Percentiles rank a stretch among this genome's conserved stretches.
Evolutionary conservation across 345 rosid species (phyloP).

Genomic region (Eucalyptus curtisii): DNA sequence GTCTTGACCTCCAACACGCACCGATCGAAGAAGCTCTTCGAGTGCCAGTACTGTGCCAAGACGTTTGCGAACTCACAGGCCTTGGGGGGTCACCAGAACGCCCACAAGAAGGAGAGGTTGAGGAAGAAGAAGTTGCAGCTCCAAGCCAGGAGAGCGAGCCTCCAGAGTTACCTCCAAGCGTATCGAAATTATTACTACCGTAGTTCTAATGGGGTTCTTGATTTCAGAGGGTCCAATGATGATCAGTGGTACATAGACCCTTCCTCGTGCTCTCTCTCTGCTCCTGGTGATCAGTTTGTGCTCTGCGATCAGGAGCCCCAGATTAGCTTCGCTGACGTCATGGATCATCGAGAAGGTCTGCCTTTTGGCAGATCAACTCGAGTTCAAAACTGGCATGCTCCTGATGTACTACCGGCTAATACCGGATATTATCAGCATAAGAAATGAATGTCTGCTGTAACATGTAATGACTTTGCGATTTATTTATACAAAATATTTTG

Average conservation of each 20-base stretch:
- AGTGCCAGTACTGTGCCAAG: conserved; percentile 83
- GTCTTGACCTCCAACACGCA: not conserved
- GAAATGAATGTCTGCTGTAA: not conserved
- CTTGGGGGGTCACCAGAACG: conserved; percentile 97
- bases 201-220: not conserved
- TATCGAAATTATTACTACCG: conserved; percentile 12
- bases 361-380: not conserved
- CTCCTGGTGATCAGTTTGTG: conserved; percentile 5
- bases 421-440: not conserved
- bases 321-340: conserved; percentile 29
- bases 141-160: conserved; percentile 74
- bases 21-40: conserved; percentile 36
- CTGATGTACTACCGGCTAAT: not conserved
- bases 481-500: not conserved
- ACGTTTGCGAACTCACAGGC: conserved; percentile 94
- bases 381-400: not conserved
- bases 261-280: conserved; percentile 15
- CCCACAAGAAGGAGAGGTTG: conserved; percentile 93
- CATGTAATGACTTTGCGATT: not conserved
- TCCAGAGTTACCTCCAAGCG: conserved; percentile 52
- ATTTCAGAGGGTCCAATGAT: not conserved
- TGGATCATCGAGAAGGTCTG: not conserved
- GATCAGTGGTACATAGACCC: conserved; percentile 10
- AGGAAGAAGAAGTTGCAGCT: conserved; percentile 85
- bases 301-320: conserved; percentile 35